phyloP scores from a whole-genome alignment of 2,329 filamentous ascomycete genomes.

The Colletotrichum tanaceti region DNA sequence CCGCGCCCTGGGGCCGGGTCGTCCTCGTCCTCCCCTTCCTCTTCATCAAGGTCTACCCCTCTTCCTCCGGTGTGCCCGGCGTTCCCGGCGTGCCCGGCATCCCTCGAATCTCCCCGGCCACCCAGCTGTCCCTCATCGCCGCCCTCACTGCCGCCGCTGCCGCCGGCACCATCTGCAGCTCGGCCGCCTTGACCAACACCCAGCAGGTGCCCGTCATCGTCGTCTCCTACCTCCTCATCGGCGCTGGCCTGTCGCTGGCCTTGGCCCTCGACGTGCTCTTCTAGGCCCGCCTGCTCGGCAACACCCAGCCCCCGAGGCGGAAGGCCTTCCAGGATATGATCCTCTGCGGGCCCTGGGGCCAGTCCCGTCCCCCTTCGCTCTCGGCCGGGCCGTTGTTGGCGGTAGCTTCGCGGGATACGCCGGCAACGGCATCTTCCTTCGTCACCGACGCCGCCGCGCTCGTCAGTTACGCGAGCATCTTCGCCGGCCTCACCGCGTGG shows the following conservation, averaged over 20 bases:
- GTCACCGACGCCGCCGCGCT: constrained; percentile 47
- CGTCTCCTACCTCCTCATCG: constrained; percentile 54
- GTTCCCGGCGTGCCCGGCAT: too few species aligned
- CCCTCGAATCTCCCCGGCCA: constrained; percentile 48
- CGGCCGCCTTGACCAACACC: constrained; percentile 43
- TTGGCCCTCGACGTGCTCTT: constrained; percentile 50
- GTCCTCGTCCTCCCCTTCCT: constrained; percentile 50
- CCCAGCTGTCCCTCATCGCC: constrained; percentile 53
- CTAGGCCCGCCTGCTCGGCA: constrained; percentile 44
- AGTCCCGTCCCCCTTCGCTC: constrained; percentile 53
- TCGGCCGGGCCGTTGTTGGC: constrained; percentile 49
- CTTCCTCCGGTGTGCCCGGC: too few species aligned
- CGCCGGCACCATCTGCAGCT: constrained; percentile 50
- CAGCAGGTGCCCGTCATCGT: constrained; percentile 54
- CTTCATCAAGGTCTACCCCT: constrained; percentile 51
- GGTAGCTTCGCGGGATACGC: constrained; percentile 48
- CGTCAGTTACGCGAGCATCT: constrained; percentile 50
- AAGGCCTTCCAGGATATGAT: constrained; percentile 54
- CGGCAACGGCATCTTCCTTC: constrained; percentile 48
- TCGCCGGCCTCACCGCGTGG: constrained; percentile 53
- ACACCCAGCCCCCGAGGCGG: constrained; percentile 45
- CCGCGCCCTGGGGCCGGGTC: constrained; percentile 42
- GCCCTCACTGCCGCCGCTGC: constrained; percentile 54
- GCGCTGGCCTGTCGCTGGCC: constrained; percentile 49
- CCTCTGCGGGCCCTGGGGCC: constrained; percentile 53